These are phyloP conservation scores for Calocera viscosa DNA, from an alignment of 768 basidiomycete species.

Conservation along the genomic window DNA sequence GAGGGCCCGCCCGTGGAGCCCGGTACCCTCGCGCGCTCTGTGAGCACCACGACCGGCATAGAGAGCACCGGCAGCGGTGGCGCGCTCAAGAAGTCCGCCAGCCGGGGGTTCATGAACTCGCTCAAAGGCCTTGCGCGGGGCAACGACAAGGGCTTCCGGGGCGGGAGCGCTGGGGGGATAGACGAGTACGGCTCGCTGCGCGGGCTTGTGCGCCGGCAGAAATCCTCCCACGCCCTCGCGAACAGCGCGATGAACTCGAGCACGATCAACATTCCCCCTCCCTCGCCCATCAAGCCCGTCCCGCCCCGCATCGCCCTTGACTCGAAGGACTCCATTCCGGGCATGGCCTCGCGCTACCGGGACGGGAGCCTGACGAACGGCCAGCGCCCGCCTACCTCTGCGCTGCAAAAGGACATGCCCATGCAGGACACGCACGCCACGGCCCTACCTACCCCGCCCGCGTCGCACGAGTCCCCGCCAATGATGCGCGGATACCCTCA, in stretches of 20 bases:
- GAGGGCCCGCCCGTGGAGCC: not conserved
- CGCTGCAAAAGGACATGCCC: not conserved
- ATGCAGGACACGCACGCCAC: not conserved
- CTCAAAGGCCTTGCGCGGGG: not conserved
- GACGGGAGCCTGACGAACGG: not conserved
- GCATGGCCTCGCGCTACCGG: not conserved
- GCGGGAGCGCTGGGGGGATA: not conserved
- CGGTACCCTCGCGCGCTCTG: not conserved
- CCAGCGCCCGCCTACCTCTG: not conserved
- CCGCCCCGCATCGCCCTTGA: not conserved
- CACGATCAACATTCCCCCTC: conserved; percentile 3
- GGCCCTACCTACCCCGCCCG: conserved; percentile 1
- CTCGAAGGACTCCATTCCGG: conserved; percentile 5
- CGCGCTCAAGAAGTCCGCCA: conserved; percentile 3
- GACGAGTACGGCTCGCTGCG: conserved; percentile 1
- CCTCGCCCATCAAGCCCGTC: not conserved
- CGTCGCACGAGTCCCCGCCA: conserved; percentile 2
- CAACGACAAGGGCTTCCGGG: not conserved
- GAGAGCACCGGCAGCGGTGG: not conserved
- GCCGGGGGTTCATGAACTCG: conserved; percentile 3
- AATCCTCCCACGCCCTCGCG: not conserved
- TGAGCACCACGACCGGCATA: not conserved
- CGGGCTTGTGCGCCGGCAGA: conserved; percentile 4
- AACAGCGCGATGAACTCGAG: not conserved
- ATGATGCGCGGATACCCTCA: not conserved